A percentile compares a stretch with the other conserved stretches of the same genome.
phyloP scores from a whole-genome alignment of 768 basidiomycete genomes.

The Gyrodon lividus region DNA sequence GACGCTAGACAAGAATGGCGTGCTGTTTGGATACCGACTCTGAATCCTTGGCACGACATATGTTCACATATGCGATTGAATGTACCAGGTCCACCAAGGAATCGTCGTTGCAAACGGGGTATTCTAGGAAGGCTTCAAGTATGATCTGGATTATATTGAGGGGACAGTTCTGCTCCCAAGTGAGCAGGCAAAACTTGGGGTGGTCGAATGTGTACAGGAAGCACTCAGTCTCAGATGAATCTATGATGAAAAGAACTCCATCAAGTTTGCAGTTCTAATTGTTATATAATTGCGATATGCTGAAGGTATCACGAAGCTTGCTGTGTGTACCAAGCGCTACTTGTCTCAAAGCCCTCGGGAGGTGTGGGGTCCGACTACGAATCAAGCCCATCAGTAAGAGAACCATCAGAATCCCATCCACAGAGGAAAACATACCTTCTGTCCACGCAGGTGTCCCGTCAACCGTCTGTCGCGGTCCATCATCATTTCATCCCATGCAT shows the following conservation, averaged over 20 bases:
- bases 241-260: background rate
- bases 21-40: too few species aligned
- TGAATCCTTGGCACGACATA: too few species aligned
- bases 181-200: too few species aligned
- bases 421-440: conserved; percentile 59
- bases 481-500: conserved; percentile 95
- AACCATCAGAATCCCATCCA: background rate
- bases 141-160: background rate
- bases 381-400: background rate
- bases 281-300: conserved; percentile 16
- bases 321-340: conserved; percentile 72
- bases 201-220: too few species aligned
- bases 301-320: conserved; percentile 40
- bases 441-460: conserved; percentile 85
- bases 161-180: background rate
- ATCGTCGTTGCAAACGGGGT: too few species aligned
- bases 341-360: conserved; percentile 69
- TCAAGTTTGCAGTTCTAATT: conserved; percentile 7
- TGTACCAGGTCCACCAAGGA: too few species aligned
- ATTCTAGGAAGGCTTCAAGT: too few species aligned
- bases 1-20: too few species aligned
- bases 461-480: conserved; percentile 87
- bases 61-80: too few species aligned
- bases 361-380: conserved; percentile 64
- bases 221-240: background rate